Evolutionary conservation across 441 rosid species (phyloP), one percentile per base, ranked within the genome.

Genomic region (Pelargonium exstipulatum): DNA sequence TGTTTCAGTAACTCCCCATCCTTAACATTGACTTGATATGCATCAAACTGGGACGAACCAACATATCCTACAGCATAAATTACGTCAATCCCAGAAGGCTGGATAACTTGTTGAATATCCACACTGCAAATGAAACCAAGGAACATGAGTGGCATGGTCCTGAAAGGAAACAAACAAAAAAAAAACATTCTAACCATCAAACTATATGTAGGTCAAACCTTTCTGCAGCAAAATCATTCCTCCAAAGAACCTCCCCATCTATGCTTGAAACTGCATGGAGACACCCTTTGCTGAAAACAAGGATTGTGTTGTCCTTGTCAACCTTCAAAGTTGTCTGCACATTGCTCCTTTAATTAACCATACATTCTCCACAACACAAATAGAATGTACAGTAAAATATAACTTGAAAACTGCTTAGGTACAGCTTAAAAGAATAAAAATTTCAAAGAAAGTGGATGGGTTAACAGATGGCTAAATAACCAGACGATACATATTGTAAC

Each of bases 191-290:
- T 65, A 62, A 40, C 65, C 64, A 67, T 37, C 64, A 67, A 71
- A 66, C 26, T 66, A 69, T 16, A 61, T 66, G 72, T 51, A 55
- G 57, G 32, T 60, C 86, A 68, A 78, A 92, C 99, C 99, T 90
- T 83, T 86, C 91, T 24, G 77, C 81, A 20, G 84, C 77, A 80
- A 90, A 84, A 78, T 95, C 98, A 81, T 79, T 86, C 79, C 82
- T 84, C 99, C 99, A 95, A 53, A 95, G 83, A 76, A 90, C 67
- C 76, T 88, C 97, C 24, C 99, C 98, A 83, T 88, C 94, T 64
- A 83, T 9, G 77, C 92, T 85, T 78, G 99, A 95, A 79, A 95
- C 79, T 75, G 96, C 96, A 83, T 85, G 88, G 69, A 95, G 87
- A 76, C 81, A 80, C 71, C 96, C 95, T 79, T 82, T 83, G 67